Evolutionary conservation across 2,329 filamentous ascomycete species (phyloP).

Genomic region (Dactylella cylindrospora): DNA sequence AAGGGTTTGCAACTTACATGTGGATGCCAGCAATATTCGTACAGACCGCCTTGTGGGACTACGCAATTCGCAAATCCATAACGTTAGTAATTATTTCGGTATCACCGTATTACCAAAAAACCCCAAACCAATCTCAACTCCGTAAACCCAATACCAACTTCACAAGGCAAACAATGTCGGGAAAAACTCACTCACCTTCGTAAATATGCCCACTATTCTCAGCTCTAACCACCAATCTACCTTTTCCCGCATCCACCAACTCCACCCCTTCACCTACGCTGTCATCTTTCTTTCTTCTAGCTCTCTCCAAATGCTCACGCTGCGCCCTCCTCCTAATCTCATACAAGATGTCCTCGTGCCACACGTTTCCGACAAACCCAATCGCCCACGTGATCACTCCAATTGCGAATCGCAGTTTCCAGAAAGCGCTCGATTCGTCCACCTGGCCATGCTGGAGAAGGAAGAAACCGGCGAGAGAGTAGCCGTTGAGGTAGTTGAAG

Average conservation of each 20-base stretch:
- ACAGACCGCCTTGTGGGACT: conserved; percentile 79
- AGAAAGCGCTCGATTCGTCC: conserved; percentile 50
- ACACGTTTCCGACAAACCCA: conserved; percentile 78
- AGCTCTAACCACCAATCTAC: conserved; percentile 35
- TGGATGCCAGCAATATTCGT: conserved; percentile 79
- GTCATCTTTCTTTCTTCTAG: conserved; percentile 34
- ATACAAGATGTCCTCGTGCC: conserved; percentile 84
- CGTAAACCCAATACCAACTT: too few relatives aligned
- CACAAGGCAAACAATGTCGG: too few relatives aligned
- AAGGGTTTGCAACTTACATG: conserved; percentile 56
- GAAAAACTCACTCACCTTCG: conserved; percentile 19
- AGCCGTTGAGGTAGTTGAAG: conserved; percentile 82
- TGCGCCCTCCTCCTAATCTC: conserved; percentile 75
- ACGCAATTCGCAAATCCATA: conserved; percentile 52
- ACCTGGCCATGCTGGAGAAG: conserved; percentile 10
- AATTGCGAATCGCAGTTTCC: conserved; percentile 57
- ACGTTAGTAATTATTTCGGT: not conserved
- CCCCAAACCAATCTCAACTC: too few relatives aligned
- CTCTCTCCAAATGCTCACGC: conserved; percentile 58
- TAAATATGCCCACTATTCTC: conserved; percentile 47
- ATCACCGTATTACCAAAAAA: not conserved
- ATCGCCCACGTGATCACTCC: conserved; percentile 75
- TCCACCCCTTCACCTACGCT: conserved; percentile 47
- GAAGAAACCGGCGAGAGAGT: conserved; percentile 76
- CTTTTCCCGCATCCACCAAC: conserved; percentile 66